Percentiles rank a stretch among this genome's conserved stretches.
Conservation (phyloP, 441 rosid species). For the Eutrema salsugineum region DNA sequence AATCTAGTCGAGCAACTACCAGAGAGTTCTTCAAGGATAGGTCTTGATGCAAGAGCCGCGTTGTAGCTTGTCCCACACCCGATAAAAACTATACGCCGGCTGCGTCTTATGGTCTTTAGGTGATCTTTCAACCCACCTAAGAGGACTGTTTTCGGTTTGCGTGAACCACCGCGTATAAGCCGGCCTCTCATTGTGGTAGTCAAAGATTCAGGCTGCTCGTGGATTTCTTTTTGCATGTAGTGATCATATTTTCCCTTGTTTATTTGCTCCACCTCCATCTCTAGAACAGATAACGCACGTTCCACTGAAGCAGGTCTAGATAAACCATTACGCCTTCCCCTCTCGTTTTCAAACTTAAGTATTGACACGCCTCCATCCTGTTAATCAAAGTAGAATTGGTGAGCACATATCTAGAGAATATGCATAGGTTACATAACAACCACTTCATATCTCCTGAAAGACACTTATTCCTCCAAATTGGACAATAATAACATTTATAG, state of each 20-base stretch:
- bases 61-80: conserved; percentile 99
- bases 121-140: conserved; percentile 97
- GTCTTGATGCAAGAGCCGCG: conserved; percentile 92
- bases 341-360: conserved; percentile 69
- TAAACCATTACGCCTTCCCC: conserved; percentile 49
- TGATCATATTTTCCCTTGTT: conserved; percentile 85
- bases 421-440: neutral
- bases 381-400: neutral
- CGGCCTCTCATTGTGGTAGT: conserved; percentile 96
- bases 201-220: conserved; percentile 94
- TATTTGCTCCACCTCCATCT: conserved; percentile 98
- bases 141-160: conserved; percentile 79
- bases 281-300: conserved; percentile 88
- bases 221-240: conserved; percentile 98
- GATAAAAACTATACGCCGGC: conserved; percentile 81
- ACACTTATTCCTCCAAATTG: neutral
- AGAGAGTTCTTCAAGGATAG: conserved; percentile 93
- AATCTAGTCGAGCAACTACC: conserved; percentile 42
- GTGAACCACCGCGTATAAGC: conserved; percentile 83
- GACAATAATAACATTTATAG: neutral
- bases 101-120: conserved; percentile 83
- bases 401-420: neutral
- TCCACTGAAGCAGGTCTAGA: conserved; percentile 86
- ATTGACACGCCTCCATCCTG: conserved; percentile 92
- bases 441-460: neutral